Evolutionary conservation across 306 rosid genomes (phyloP).

Genomic region (Ceratonia siliqua): DNA sequence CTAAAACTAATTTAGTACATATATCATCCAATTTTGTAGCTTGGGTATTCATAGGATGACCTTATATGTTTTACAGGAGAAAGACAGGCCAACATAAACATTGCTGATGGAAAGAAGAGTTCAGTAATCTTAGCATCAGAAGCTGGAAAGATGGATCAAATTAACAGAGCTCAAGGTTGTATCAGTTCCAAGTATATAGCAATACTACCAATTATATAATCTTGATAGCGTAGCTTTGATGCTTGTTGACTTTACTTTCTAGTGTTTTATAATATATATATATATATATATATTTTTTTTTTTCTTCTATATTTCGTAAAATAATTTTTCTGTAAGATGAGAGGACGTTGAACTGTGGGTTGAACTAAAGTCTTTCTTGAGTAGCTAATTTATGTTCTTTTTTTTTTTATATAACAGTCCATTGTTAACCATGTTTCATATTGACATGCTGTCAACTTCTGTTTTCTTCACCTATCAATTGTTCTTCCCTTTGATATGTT

Average conservation of each 20-base stretch:
- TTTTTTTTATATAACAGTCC: slow-evolving; percentile 7
- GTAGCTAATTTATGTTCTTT: slow-evolving; percentile 7
- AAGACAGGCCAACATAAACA: slow-evolving; percentile 84
- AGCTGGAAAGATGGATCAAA: slow-evolving; percentile 87
- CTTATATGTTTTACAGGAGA: slow-evolving; percentile 68
- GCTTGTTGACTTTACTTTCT: slow-evolving; percentile 5
- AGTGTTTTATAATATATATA: slow-evolving; percentile 9
- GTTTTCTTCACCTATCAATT: slow-evolving; percentile 29
- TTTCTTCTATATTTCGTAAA: no score
- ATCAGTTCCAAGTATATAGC: slow-evolving; percentile 4
- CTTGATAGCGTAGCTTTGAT: slow-evolving; percentile 27
- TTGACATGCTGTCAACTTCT: slow-evolving; percentile 7
- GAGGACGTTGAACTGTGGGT: slow-evolving; percentile 23
- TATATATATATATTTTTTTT: slow-evolving; percentile 1
- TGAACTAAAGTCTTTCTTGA: slow-evolving; percentile 7
- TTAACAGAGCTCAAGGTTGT: slow-evolving; percentile 78
- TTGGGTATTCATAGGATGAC: slow-evolving; percentile 27
- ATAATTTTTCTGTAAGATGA: slow-evolving; percentile 9
- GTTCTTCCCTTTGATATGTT: slow-evolving; percentile 19
- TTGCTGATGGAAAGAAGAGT: slow-evolving; percentile 90
- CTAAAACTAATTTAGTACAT: slow-evolving; percentile 22
- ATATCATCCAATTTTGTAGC: slow-evolving; percentile 16
- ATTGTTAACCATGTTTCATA: slow-evolving; percentile 11
- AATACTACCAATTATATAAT: background rate
- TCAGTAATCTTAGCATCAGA: slow-evolving; percentile 88